These are phyloP conservation scores for Pelargonium citronellum DNA, from an alignment of 441 rosid genomes.

Conservation along the genomic window DNA sequence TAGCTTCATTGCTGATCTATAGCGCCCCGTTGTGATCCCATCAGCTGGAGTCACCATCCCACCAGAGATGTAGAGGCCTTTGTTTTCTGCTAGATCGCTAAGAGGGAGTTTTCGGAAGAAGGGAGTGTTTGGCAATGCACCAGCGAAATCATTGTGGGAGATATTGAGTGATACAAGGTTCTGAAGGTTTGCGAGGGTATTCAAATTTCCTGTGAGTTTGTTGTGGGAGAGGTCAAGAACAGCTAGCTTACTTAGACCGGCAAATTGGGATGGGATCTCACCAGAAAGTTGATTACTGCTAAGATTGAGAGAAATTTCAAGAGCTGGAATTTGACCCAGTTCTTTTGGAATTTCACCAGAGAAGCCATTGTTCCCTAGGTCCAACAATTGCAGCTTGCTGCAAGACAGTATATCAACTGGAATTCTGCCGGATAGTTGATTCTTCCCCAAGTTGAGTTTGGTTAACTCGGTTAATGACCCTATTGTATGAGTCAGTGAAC, in stretches of 20 bases:
- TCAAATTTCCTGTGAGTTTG: constrained; percentile 50
- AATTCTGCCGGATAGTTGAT: constrained; percentile 62
- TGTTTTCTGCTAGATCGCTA: constrained; percentile 61
- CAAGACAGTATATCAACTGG: constrained; percentile 68
- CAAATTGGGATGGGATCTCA: constrained; percentile 58
- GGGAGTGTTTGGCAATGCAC: constrained; percentile 68
- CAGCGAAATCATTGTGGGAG: constrained; percentile 77
- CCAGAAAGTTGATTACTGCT: constrained; percentile 70
- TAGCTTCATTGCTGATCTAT: constrained; percentile 51
- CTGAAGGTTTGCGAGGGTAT: constrained; percentile 54
- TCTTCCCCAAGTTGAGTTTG: constrained; percentile 65
- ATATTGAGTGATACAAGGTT: constrained; percentile 82
- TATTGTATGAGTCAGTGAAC: constrained; percentile 43
- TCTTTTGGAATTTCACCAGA: constrained; percentile 70
- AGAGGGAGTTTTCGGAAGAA: constrained; percentile 70
- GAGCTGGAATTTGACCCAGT: constrained; percentile 58
- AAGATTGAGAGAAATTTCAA: constrained; percentile 80
- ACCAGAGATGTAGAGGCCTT: constrained; percentile 48
- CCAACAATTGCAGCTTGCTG: constrained; percentile 62
- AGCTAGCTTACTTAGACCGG: constrained; percentile 66
- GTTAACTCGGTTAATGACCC: constrained; percentile 61
- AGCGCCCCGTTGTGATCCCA: constrained; percentile 25
- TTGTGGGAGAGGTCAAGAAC: constrained; percentile 80
- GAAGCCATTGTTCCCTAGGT: constrained; percentile 64
- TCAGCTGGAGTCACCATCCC: constrained; percentile 43